Conservation (phyloP, 2,329 filamentous ascomycete genomes). For the Rachicladosporium sp. region DNA sequence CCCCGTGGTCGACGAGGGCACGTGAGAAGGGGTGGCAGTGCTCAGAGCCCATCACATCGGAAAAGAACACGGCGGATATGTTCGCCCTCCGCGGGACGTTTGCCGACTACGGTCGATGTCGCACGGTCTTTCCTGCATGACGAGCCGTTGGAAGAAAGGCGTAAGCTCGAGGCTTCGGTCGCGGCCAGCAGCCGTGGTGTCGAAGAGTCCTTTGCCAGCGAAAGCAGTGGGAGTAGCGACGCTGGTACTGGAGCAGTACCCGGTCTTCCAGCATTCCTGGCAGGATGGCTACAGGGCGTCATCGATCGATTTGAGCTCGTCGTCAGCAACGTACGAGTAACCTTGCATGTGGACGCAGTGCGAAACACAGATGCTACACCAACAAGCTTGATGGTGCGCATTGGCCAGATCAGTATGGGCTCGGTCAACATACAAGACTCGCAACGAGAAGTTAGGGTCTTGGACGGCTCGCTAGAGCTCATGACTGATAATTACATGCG, state of each 20-base stretch:
- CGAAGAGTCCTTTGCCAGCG: slow-evolving; percentile 46
- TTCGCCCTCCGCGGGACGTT: slow-evolving; percentile 23
- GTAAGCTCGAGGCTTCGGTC: slow-evolving; percentile 56
- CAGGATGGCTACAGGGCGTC: slow-evolving; percentile 61
- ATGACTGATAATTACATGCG: too few relatives aligned
- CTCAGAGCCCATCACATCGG: slow-evolving; percentile 20
- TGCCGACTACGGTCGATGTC: slow-evolving; percentile 60
- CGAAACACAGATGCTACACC: neutral
- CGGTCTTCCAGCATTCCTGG: slow-evolving; percentile 57
- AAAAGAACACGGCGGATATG: slow-evolving; percentile 24
- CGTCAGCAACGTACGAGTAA: slow-evolving; percentile 53
- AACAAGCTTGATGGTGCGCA: neutral
- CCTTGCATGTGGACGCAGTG: slow-evolving; percentile 28
- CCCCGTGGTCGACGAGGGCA: too few relatives aligned
- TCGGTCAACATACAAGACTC: too few relatives aligned
- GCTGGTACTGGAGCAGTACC: slow-evolving; percentile 60
- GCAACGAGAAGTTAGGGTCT: too few relatives aligned
- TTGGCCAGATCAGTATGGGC: too few relatives aligned
- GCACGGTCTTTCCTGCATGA: slow-evolving; percentile 68
- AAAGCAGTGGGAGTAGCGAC: slow-evolving; percentile 44
- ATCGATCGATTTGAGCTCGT: slow-evolving; percentile 57
- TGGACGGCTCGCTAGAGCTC: too few relatives aligned
- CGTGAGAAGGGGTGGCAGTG: neutral
- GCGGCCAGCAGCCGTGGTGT: slow-evolving; percentile 44
- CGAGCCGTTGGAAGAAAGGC: slow-evolving; percentile 53